Conservation (phyloP, 768 basidiomycete species). For the Botryobasidium botryosum region DNA sequence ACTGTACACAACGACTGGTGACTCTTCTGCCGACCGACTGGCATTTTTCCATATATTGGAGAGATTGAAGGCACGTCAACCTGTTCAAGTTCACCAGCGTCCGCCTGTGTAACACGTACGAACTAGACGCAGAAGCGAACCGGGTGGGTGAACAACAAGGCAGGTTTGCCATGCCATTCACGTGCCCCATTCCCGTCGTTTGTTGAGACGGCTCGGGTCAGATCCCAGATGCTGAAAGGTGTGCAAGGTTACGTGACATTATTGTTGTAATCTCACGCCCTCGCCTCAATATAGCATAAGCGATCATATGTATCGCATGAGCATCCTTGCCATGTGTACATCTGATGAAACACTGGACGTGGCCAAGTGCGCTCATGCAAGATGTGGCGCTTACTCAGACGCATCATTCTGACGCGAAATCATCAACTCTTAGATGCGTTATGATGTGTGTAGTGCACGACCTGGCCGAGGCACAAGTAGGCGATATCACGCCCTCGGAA, state of each 20-base stretch:
- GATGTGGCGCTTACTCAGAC: too few relatives aligned
- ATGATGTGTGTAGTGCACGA: conserved; percentile 91
- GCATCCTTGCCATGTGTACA: conserved; percentile 76
- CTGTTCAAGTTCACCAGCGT: not conserved
- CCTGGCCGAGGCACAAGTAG: conserved; percentile 92
- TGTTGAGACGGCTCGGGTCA: conserved; percentile 17
- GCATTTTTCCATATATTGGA: conserved; percentile 86
- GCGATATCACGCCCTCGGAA: conserved; percentile 85
- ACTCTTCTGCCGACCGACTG: conserved; percentile 47
- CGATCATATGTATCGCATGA: conserved; percentile 98
- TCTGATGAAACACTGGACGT: conserved; percentile 58
- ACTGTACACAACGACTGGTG: conserved; percentile 20
- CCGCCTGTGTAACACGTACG: not conserved
- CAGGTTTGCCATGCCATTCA: conserved; percentile 20
- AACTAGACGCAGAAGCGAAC: conserved; percentile 86
- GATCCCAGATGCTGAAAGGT: conserved; percentile 82
- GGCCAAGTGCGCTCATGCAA: conserved; percentile 57
- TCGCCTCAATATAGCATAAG: conserved; percentile 42
- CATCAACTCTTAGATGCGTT: conserved; percentile 38
- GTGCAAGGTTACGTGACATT: not conserved
- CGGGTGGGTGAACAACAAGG: conserved; percentile 81
- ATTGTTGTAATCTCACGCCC: not conserved
- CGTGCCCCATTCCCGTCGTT: not conserved
- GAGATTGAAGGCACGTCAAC: conserved; percentile 56
- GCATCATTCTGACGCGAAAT: conserved; percentile 13